Percentiles rank a stretch among this genome's conserved stretches.
phyloP scores from a whole-genome alignment of 1,139 yeast species.

The Zygosaccharomyces sapae region DNA sequence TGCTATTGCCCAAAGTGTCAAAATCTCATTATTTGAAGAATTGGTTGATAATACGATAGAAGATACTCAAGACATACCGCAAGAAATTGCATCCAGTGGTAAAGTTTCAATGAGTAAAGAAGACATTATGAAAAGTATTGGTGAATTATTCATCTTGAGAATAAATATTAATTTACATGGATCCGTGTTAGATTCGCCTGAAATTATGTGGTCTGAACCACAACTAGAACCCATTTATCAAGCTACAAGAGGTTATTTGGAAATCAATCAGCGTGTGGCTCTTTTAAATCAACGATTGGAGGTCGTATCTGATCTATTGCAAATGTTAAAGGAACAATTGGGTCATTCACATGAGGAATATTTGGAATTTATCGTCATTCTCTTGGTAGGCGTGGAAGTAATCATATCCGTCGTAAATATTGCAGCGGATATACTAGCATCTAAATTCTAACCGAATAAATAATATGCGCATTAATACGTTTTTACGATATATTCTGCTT shows the following conservation, averaged over 20 bases:
- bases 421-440: slow-evolving; percentile 41
- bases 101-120: slow-evolving; percentile 91
- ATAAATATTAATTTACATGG: slow-evolving; percentile 92
- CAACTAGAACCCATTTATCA: slow-evolving; percentile 95
- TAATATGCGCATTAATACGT: slow-evolving; percentile 5
- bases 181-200: slow-evolving; percentile 92
- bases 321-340: slow-evolving; percentile 93
- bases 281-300: slow-evolving; percentile 85
- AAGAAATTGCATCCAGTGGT: slow-evolving; percentile 89
- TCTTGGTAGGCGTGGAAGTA: slow-evolving; percentile 90
- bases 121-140: slow-evolving; percentile 94
- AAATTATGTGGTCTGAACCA: slow-evolving; percentile 98
- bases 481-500: slow-evolving; percentile 1
- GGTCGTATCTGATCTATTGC: slow-evolving; percentile 86
- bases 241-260: slow-evolving; percentile 91
- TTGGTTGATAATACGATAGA: slow-evolving; percentile 93
- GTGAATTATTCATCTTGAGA: slow-evolving; percentile 85
- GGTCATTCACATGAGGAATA: slow-evolving; percentile 92
- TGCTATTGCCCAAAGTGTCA: slow-evolving; percentile 89
- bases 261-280: slow-evolving; percentile 88
- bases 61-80: slow-evolving; percentile 95
- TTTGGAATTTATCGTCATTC: slow-evolving; percentile 84
- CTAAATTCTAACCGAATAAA: slow-evolving; percentile 5
- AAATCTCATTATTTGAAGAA: slow-evolving; percentile 90
- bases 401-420: slow-evolving; percentile 79